Evolutionary conservation across 352 stramenopile species (phyloP), one percentile per base, ranked within the genome.

Genomic region (Phytophthora pseudosyringae): DNA sequence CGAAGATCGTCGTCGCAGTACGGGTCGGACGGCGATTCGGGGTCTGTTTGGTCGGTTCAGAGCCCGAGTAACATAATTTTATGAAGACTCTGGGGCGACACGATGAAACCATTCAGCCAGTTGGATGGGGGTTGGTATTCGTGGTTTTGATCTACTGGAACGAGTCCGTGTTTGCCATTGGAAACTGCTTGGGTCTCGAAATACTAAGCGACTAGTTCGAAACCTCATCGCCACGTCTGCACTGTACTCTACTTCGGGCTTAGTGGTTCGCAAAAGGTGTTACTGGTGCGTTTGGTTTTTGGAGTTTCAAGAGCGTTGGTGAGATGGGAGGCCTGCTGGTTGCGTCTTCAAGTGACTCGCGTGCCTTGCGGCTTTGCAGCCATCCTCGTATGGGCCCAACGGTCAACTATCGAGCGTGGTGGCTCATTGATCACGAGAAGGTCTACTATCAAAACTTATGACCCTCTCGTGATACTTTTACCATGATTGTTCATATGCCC

Each of bases 31-130:
- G 11, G 47, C 10, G 59, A 65, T 18, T 64, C 55, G 1, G 64
- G 25, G n/a, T 72, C 60, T 0, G 65, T 69, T 33, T 76, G 69
- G 69, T 74, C 69, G 0, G 69, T 76, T 54, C 54, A 61, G 52
- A 73, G 64, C 15, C 63, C 64, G 1, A 71, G 49, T 18, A 64
- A 69, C 12, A 48, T 73, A 4, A 69, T 73, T 31, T 44, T 69
- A 49, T 73, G 36, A 55, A 39, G 15, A 33, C 21, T 16, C 31
- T 35, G 31, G 10, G 31, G 31, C 7, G 31, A 7, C 10, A 35
- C 1, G 31, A 35, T 35, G 31, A 35, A 35, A 35, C 31, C 7
- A 35, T 35, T 21, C 21, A 21, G 21, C 21, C 21, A 21, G 21
- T 21, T 21, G 21, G 2, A 21, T 21, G 21, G 21, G 21, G 21